Percentiles rank a stretch among this genome's conserved stretches.
Conservation (phyloP, 805 yeast genomes). For the Yarrowia keelungensis region DNA sequence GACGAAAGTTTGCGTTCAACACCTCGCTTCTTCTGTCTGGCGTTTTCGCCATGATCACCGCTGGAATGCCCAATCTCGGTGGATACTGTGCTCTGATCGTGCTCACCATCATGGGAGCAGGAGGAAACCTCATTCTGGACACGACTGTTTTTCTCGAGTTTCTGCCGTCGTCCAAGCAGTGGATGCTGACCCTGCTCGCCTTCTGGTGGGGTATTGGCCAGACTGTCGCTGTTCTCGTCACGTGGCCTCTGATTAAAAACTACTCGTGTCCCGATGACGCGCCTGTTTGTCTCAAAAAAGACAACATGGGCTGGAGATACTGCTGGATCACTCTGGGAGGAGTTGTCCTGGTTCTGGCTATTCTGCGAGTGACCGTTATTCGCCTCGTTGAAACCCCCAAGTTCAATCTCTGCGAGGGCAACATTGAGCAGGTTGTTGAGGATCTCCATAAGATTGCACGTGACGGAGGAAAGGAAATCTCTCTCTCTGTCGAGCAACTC, state of each 20-base stretch:
- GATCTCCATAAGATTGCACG: constrained; percentile 58
- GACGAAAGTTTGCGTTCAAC: constrained; percentile 61
- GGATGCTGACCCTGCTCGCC: constrained; percentile 61
- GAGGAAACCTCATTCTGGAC: constrained; percentile 65
- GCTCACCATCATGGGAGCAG: constrained; percentile 59
- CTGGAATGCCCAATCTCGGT: constrained; percentile 59
- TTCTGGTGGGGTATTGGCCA: constrained; percentile 72
- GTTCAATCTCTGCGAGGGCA: constrained; percentile 60
- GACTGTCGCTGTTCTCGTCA: constrained; percentile 58
- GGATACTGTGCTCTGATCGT: constrained; percentile 54
- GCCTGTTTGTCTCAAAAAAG: constrained; percentile 54
- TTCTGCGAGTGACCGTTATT: constrained; percentile 57
- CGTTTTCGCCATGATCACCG: constrained; percentile 59
- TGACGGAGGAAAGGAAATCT: constrained; percentile 54
- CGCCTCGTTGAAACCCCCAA: constrained; percentile 63
- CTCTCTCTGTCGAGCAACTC: constrained; percentile 59
- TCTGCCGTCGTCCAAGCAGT: constrained; percentile 60
- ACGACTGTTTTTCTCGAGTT: constrained; percentile 62
- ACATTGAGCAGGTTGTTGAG: constrained; percentile 58
- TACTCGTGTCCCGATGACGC: constrained; percentile 55
- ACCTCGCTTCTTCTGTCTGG: constrained; percentile 57
- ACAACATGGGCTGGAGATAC: constrained; percentile 70
- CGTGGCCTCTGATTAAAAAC: constrained; percentile 64
- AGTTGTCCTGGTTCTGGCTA: constrained; percentile 57
- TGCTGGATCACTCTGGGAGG: constrained; percentile 62